A percentile compares a stretch with the other conserved stretches of the same genome.
These are phyloP conservation scores for Stipa capillata DNA, from an alignment of 176 grass and related monocot genomes.

Conservation along the genomic window DNA sequence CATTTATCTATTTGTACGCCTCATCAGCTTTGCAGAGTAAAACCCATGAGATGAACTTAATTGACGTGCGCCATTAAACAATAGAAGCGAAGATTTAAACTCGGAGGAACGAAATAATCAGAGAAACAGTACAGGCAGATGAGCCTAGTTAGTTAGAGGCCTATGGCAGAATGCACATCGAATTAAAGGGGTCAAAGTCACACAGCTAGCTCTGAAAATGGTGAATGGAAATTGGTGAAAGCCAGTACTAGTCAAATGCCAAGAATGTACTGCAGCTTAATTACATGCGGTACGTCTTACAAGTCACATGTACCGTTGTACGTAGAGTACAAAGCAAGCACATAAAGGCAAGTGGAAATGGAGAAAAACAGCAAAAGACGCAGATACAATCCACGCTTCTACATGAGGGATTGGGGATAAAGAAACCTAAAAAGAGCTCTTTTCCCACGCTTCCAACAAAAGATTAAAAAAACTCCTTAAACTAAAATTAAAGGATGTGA, in stretches of 20 bases:
- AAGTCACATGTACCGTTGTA: not conserved
- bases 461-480: not conserved
- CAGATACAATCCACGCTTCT: constrained; percentile 18
- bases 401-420: constrained; percentile 6
- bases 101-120: too few relatives aligned
- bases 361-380: not conserved
- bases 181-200: too few relatives aligned
- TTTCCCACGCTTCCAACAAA: constrained; percentile 26
- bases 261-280: constrained; percentile 19
- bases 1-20: not conserved
- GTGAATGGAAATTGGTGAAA: not conserved
- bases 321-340: not conserved
- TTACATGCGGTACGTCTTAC: not conserved
- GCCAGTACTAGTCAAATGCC: not conserved
- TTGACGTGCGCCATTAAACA: too few relatives aligned
- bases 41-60: not conserved
- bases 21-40: not conserved
- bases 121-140: too few relatives aligned
- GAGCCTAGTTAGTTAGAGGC: too few relatives aligned
- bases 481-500: not conserved
- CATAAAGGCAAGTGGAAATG: not conserved
- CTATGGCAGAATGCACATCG: too few relatives aligned
- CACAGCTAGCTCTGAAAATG: not conserved
- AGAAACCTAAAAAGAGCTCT: constrained; percentile 38
- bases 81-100: too few relatives aligned